Base-by-base conservation (phyloP, 257 asterid genomes). In the Ligustrum vulgare region DNA sequence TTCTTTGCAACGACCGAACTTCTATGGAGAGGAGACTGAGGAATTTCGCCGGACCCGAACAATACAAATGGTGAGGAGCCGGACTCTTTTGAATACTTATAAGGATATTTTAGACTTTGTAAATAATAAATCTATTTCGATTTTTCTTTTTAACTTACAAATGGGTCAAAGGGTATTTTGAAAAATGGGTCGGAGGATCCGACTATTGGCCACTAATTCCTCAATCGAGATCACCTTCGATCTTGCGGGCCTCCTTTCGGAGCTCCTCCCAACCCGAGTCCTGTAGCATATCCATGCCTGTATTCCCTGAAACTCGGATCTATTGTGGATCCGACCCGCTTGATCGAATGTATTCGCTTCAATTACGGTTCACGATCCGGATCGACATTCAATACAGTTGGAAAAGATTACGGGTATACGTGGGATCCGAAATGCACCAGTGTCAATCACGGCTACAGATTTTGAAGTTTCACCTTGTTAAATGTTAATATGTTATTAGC, bases 211-310 rank as follows among this genome's bases (percentile, higher is more conserved):
- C n/a, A n/a, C n/a, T n/a, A n/a, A n/a, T n/a, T n/a, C n/a, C n/a
- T n/a, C n/a, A 96, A 81, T 95, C 99, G 83, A 95, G 94, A 90
- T 95, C 99, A 74, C 99, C 95, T 83, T 95, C 99, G 82, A 93
- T 81, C 81, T 93, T 95, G 70, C 98, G 88, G 69, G 97, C 99
- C 72, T 92, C 99, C 79, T 85, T 89, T 49, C 98, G 91, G 82
- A 95, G 93, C 86, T 95, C 98, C 84, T 95, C 96, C 99, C 99
- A 95, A 31, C 99, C 99, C 69, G 93, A 87, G 77, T 95, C 99
- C 93, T 91, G 95, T 86, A 87, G 69, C 75, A 78, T 79, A 56
- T 91, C 97, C 93, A 90, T 90, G 54, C 35, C 78, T 81, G 84
- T 89, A 86, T 81, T 85, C 81, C 67, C 81, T n/a, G 82, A 60